Evolutionary conservation across 2,329 filamentous ascomycete species (phyloP).

Genomic region (Acarospora socialis): DNA sequence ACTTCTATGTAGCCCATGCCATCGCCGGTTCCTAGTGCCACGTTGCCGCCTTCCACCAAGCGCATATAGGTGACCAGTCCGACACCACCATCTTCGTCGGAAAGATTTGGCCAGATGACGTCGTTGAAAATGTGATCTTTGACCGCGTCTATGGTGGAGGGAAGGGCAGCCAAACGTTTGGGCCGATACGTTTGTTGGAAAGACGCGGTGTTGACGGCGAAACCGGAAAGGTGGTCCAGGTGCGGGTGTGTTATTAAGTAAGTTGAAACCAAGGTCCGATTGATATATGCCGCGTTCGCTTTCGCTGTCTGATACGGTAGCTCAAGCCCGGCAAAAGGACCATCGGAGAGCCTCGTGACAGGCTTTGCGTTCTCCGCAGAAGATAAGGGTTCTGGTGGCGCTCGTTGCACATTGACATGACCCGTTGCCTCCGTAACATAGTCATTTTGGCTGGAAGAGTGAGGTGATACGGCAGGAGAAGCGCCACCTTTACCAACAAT

Average conservation of each 20-base stretch:
- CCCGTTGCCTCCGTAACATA: conserved; percentile 14
- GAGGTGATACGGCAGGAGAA: not conserved
- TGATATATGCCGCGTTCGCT: conserved; percentile 70
- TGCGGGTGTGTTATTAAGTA: conserved; percentile 96
- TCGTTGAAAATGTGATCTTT: conserved; percentile 97
- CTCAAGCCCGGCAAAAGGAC: conserved; percentile 68
- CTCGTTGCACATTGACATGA: conserved; percentile 2
- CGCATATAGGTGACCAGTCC: conserved; percentile 84
- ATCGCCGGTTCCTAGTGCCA: conserved; percentile 65
- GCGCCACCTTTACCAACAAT: not conserved
- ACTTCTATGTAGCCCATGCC: conserved; percentile 75
- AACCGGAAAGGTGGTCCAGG: conserved; percentile 80
- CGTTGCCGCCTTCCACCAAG: conserved; percentile 76
- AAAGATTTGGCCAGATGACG: conserved; percentile 92
- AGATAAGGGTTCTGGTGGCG: conserved; percentile 3
- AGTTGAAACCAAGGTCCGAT: conserved; percentile 65
- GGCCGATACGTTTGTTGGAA: conserved; percentile 61
- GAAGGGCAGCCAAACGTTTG: conserved; percentile 74
- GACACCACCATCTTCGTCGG: conserved; percentile 88
- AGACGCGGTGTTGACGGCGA: conserved; percentile 85
- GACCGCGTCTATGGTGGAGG: conserved; percentile 79
- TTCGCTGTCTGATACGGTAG: conserved; percentile 51
- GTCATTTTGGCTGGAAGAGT: too few relatives aligned
- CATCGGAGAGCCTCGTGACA: conserved; percentile 27
- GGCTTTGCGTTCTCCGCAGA: conserved; percentile 2